Conservation (phyloP, 345 rosid genomes). For the Mallotus nudiflorus region DNA sequence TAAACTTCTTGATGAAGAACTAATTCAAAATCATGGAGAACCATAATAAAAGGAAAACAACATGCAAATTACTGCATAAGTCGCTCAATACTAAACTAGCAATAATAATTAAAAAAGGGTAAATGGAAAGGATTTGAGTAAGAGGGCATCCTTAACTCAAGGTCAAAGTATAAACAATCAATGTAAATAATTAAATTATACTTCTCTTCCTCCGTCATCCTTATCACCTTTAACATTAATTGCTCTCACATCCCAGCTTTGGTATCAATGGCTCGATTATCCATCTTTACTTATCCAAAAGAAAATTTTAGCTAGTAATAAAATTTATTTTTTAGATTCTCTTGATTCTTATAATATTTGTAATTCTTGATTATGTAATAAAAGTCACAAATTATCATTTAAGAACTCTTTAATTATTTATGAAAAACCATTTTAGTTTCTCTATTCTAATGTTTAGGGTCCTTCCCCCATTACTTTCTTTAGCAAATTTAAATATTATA, state of each 20-base stretch:
- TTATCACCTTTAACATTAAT: neutral
- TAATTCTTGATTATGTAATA: neutral
- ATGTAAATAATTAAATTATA: no score
- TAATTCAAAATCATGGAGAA: neutral
- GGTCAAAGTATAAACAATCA: no score
- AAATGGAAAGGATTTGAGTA: neutral
- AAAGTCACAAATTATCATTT: neutral
- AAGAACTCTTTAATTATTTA: neutral
- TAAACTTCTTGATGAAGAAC: conserved; percentile 1
- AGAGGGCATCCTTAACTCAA: neutral
- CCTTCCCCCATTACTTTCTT: no score
- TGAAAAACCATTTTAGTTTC: neutral
- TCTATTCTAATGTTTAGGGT: no score
- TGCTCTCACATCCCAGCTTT: neutral
- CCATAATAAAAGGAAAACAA: neutral
- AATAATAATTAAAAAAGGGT: no score
- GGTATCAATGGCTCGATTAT: conserved; percentile 1
- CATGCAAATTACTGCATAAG: neutral
- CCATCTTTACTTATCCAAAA: neutral
- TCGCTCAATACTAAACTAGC: no score
- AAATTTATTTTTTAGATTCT: neutral
- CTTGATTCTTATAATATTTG: neutral
- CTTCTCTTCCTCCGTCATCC: neutral
- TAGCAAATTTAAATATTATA: no score
- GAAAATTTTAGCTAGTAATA: neutral